These are phyloP conservation scores for Naganishia sp. DNA, from an alignment of 1,284 basidiomycete genomes.

Conservation along the genomic window DNA sequence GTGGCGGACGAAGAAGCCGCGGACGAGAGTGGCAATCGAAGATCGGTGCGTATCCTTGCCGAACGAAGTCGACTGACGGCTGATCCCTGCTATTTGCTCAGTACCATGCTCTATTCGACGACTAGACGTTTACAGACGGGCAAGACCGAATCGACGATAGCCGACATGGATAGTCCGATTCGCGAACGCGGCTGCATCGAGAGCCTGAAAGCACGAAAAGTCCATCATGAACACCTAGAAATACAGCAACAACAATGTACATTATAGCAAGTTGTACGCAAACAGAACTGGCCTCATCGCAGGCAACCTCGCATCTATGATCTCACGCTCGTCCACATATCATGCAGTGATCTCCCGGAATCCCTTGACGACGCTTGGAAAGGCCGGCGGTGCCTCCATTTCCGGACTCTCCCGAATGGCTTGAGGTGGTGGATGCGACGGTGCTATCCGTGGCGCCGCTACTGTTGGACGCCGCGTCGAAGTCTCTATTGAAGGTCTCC, in stretches of 20 bases:
- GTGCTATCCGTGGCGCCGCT: neutral
- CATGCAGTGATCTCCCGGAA: conserved; percentile 20
- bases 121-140: neutral
- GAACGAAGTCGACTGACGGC: neutral
- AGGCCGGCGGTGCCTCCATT: neutral
- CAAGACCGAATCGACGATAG: neutral
- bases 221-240: conserved; percentile 13
- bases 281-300: neutral
- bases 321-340: neutral
- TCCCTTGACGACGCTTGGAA: conserved; percentile 12
- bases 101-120: conserved; percentile 31
- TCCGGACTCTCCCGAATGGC: conserved; percentile 17
- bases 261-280: conserved; percentile 3
- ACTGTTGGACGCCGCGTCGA: conserved; percentile 6
- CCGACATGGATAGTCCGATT: neutral
- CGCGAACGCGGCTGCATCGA: too few relatives aligned
- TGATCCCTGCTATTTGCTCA: neutral
- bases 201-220: conserved; percentile 1
- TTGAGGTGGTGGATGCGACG: neutral
- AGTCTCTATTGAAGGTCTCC: conserved; percentile 14
- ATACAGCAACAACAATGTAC: conserved; percentile 16
- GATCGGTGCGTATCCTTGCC: neutral
- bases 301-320: conserved; percentile 9
- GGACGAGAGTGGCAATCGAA: conserved; percentile 12
- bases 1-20: conserved; percentile 3